Percentiles rank a stretch among this genome's conserved stretches.
Evolutionary conservation across 2,329 filamentous ascomycete genomes (phyloP).

Genomic region (Fusarium tjaetaba): DNA sequence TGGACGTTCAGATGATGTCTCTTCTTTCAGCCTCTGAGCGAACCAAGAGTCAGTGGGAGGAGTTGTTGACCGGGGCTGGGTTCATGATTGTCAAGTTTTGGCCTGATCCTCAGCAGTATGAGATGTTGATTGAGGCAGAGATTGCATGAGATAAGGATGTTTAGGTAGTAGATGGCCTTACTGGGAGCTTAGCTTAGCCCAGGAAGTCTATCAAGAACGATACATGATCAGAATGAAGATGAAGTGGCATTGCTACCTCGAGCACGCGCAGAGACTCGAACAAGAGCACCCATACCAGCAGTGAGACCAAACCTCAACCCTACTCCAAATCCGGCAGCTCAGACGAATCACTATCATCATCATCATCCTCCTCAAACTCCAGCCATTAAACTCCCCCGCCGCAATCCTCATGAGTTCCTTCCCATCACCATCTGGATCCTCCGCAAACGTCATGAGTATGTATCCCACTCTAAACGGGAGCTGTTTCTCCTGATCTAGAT

Average conservation of each 20-base stretch:
- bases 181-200: too few species aligned
- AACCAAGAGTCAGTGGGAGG: constrained; percentile 30
- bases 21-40: constrained; percentile 40
- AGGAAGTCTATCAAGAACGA: too few species aligned
- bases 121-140: constrained; percentile 36
- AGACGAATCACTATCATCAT: not conserved
- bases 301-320: not conserved
- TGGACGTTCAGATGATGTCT: constrained; percentile 45
- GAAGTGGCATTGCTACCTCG: too few species aligned
- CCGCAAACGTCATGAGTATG: not conserved
- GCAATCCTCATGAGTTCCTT: not conserved
- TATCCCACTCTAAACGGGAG: not conserved
- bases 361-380: not conserved
- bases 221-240: too few species aligned
- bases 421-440: not conserved
- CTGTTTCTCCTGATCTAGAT: not conserved
- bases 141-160: not conserved
- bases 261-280: too few species aligned
- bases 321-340: not conserved
- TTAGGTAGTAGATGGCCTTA: too few species aligned
- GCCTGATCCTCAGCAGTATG: constrained; percentile 39
- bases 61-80: constrained; percentile 4
- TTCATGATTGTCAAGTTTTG: constrained; percentile 30
- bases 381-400: not conserved
- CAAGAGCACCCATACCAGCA: too few species aligned